A percentile compares a stretch with the other conserved stretches of the same genome.
Evolutionary conservation across 805 yeast genomes (phyloP).

Genomic region (Lachancea mirantina): DNA sequence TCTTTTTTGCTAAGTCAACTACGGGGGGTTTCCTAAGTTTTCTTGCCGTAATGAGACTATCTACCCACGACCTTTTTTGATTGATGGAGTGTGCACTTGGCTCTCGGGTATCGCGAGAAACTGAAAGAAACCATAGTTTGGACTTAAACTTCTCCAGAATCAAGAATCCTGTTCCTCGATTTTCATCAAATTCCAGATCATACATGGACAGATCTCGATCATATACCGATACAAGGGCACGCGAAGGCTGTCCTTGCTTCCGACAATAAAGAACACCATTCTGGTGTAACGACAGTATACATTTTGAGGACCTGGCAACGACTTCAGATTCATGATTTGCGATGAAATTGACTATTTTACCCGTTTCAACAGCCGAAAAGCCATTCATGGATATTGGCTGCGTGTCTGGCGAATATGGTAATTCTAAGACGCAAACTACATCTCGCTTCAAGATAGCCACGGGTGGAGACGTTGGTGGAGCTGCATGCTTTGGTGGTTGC

Average conservation of each 20-base stretch:
- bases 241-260: constrained; percentile 2
- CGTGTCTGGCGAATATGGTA: constrained; percentile 16
- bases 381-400: constrained; percentile 2
- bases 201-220: constrained; percentile 62
- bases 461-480: constrained; percentile 2
- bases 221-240: constrained; percentile 22
- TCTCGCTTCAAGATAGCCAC: constrained; percentile 23
- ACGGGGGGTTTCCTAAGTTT: constrained; percentile 38
- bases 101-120: constrained; percentile 18
- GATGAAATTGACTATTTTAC: constrained; percentile 5
- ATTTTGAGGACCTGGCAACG: constrained; percentile 1
- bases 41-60: constrained; percentile 59
- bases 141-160: constrained; percentile 54
- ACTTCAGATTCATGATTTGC: constrained; percentile 1
- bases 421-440: constrained; percentile 21
- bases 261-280: constrained; percentile 5
- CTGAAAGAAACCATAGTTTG: constrained; percentile 51
- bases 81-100: constrained; percentile 4
- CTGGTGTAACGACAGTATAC: constrained; percentile 8
- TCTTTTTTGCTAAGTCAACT: neutral
- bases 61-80: constrained; percentile 52
- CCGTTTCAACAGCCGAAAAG: constrained; percentile 7
- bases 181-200: constrained; percentile 69
- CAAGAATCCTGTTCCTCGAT: constrained; percentile 49
- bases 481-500: neutral